Evolutionary conservation across 2,329 filamentous ascomycete genomes (phyloP).

Genomic region (Septoria linicola): DNA sequence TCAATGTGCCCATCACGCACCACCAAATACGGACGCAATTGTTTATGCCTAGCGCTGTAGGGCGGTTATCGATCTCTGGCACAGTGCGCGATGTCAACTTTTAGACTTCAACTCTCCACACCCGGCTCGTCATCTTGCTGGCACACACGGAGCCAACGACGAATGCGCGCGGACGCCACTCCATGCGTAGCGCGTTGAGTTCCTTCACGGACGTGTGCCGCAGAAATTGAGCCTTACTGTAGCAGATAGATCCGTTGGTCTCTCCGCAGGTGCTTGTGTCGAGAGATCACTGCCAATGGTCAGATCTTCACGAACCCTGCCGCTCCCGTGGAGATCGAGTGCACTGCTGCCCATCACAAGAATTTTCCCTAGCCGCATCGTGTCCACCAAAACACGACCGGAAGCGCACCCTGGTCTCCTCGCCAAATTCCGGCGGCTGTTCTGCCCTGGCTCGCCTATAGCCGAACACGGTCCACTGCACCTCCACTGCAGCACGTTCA

Average conservation of each 20-base stretch:
- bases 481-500: too few relatives aligned
- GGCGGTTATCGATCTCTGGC: neutral
- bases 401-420: slow-evolving; percentile 1
- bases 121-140: neutral
- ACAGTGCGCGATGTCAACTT: neutral
- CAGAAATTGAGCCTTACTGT: too few relatives aligned
- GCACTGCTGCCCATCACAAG: neutral
- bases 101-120: neutral
- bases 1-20: too few relatives aligned
- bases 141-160: too few relatives aligned
- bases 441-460: slow-evolving; percentile 3
- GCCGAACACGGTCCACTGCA: too few relatives aligned
- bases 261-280: neutral
- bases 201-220: too few relatives aligned
- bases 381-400: neutral
- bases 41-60: neutral
- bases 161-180: too few relatives aligned
- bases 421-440: slow-evolving; percentile 1
- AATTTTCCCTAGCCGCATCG: neutral
- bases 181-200: too few relatives aligned
- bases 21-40: too few relatives aligned
- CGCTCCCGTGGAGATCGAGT: neutral
- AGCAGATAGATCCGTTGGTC: neutral
- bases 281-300: neutral
- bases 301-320: too few relatives aligned